These are phyloP conservation scores for Arthrobotrys sinensis DNA, from an alignment of 2,329 filamentous ascomycete species.

Conservation along the genomic window DNA sequence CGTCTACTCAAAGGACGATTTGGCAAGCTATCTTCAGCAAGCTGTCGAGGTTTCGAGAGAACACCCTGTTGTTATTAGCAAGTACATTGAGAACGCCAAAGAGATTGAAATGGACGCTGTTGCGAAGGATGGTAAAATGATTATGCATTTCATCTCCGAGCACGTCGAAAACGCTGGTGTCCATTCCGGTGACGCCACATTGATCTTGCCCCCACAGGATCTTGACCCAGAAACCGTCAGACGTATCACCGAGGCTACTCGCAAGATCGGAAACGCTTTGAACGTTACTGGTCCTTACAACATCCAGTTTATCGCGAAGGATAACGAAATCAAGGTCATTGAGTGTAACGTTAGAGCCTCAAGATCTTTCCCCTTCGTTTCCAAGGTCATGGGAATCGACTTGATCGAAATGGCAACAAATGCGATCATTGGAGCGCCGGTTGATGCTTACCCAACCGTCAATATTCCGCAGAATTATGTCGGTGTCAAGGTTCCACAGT, in stretches of 20 bases:
- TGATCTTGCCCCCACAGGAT: constrained; percentile 95
- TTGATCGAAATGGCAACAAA: constrained; percentile 99
- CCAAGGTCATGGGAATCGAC: constrained; percentile 98
- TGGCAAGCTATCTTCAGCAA: constrained; percentile 89
- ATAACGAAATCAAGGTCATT: constrained; percentile 99
- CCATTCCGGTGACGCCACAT: constrained; percentile 95
- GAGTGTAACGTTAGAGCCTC: constrained; percentile 98
- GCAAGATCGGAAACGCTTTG: constrained; percentile 92
- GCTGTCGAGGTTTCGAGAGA: constrained; percentile 94
- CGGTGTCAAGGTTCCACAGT: constrained; percentile 97
- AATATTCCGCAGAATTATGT: constrained; percentile 85
- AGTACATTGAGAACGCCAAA: constrained; percentile 99
- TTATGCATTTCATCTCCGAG: constrained; percentile 97
- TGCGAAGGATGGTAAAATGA: constrained; percentile 87
- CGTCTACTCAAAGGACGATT: constrained; percentile 93
- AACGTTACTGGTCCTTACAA: constrained; percentile 98
- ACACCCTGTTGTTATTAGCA: constrained; percentile 97
- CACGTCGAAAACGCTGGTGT: constrained; percentile 99
- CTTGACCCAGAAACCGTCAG: constrained; percentile 88
- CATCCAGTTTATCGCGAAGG: constrained; percentile 99
- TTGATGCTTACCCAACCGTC: constrained; percentile 84
- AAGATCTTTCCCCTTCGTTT: constrained; percentile 96
- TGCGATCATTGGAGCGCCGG: constrained; percentile 88
- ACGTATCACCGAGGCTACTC: constrained; percentile 92
- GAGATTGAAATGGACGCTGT: constrained; percentile 99